Percentiles rank a stretch among this genome's conserved stretches.
These are phyloP conservation scores for Debaryomycetaceae sp. DNA, from an alignment of 1,139 yeast species.

Conservation along the genomic window DNA sequence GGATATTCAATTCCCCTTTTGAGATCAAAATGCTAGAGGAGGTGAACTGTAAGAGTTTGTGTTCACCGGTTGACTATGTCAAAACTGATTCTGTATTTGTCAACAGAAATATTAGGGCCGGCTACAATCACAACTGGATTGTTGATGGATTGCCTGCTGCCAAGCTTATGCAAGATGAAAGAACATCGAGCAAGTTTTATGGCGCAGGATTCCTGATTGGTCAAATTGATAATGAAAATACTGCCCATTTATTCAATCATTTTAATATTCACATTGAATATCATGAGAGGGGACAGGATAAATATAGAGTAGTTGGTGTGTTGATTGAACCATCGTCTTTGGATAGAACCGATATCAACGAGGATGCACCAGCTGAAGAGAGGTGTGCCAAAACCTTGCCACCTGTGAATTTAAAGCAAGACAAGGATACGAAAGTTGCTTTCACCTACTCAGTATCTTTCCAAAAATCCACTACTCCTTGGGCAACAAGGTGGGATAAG, in stretches of 20 bases:
- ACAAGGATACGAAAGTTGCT: conserved; percentile 27
- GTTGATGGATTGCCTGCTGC: conserved; percentile 96
- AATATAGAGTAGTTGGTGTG: conserved; percentile 88
- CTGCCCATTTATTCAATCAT: conserved; percentile 70
- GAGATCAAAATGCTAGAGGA: conserved; percentile 74
- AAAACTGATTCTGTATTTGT: conserved; percentile 70
- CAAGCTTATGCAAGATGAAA: conserved; percentile 48
- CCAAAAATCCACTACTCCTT: conserved; percentile 64
- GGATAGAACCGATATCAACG: conserved; percentile 32
- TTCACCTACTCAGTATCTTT: conserved; percentile 54
- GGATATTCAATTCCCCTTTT: conserved; percentile 91
- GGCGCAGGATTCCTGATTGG: conserved; percentile 85
- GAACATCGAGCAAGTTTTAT: conserved; percentile 60
- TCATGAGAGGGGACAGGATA: conserved; percentile 67
- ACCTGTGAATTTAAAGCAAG: conserved; percentile 27
- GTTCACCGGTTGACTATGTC: conserved; percentile 53
- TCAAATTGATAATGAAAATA: conserved; percentile 44
- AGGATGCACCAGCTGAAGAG: conserved; percentile 24
- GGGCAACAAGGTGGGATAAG: conserved; percentile 99
- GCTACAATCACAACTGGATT: conserved; percentile 88
- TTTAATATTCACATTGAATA: conserved; percentile 76
- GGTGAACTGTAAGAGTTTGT: conserved; percentile 60
- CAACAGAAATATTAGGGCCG: conserved; percentile 72
- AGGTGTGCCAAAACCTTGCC: conserved; percentile 32
- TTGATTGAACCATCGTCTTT: conserved; percentile 69